These are phyloP conservation scores for Scheffersomyces lignicola DNA, from an alignment of 1,139 yeast genomes.

Conservation along the genomic window DNA sequence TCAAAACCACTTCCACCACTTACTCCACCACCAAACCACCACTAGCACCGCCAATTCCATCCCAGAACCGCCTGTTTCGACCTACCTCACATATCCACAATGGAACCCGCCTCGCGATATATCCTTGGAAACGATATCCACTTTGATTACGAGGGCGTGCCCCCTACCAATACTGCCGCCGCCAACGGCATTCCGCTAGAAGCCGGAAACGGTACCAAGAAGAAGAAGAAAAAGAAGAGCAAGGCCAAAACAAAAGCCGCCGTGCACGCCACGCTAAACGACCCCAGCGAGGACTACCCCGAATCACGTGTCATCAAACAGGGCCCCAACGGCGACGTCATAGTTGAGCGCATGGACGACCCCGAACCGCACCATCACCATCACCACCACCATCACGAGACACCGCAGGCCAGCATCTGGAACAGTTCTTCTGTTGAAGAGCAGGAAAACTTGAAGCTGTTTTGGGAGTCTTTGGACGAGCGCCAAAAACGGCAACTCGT, in stretches of 20 bases:
- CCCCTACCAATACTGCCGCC: conserved; percentile 6
- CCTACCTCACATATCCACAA: no score
- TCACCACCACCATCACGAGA: conserved; percentile 9
- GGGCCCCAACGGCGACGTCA: conserved; percentile 72
- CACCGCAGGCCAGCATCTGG: conserved; percentile 46
- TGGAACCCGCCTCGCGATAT: conserved; percentile 11
- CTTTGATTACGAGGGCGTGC: conserved; percentile 46
- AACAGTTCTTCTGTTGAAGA: conserved; percentile 60
- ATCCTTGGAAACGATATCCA: conserved; percentile 55
- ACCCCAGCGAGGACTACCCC: conserved; percentile 67
- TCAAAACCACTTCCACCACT: no score
- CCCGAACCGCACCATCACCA: conserved; percentile 13
- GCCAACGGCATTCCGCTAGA: conserved; percentile 3
- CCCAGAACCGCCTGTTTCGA: no score
- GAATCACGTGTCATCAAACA: conserved; percentile 70
- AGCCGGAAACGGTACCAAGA: conserved; percentile 18
- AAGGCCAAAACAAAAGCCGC: conserved; percentile 20
- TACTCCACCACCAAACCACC: no score
- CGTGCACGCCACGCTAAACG: conserved; percentile 47
- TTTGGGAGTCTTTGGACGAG: conserved; percentile 71
- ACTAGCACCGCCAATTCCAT: no score
- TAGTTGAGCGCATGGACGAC: conserved; percentile 54
- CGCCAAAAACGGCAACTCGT: conserved; percentile 64
- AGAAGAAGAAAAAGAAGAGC: conserved; percentile 37
- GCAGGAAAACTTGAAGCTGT: conserved; percentile 54